Evolutionary conservation across 2,329 filamentous ascomycete species (phyloP).

Genomic region (Trichoderma arundinaceum): DNA sequence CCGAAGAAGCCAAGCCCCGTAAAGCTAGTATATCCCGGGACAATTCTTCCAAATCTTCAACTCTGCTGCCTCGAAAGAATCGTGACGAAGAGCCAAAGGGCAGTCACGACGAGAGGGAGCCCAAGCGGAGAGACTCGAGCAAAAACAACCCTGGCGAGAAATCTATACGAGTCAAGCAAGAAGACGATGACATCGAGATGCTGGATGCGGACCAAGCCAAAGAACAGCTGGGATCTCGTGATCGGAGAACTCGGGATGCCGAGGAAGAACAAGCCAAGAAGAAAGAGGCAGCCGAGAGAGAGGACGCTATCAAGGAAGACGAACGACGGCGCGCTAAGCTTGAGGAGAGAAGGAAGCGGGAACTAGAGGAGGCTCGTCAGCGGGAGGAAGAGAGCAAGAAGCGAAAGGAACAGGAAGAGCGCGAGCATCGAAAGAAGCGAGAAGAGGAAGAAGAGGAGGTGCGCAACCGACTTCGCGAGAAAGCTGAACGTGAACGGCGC

Average conservation of each 20-base stretch:
- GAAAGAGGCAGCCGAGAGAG: conserved; percentile 45
- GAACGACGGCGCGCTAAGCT: conserved; percentile 41
- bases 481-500: conserved; percentile 46
- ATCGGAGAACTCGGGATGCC: conserved; percentile 47
- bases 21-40: conserved; percentile 54
- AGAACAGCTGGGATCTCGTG: conserved; percentile 39
- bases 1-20: conserved; percentile 54
- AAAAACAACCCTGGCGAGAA: conserved; percentile 53
- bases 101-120: conserved; percentile 46
- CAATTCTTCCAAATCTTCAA: conserved; percentile 42
- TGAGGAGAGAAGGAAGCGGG: conserved; percentile 48
- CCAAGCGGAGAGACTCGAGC: conserved; percentile 50
- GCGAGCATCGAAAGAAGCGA: conserved; percentile 46
- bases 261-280: conserved; percentile 43
- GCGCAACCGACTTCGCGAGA: conserved; percentile 40
- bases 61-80: conserved; percentile 46
- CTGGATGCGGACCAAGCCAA: conserved; percentile 50
- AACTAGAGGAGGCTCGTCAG: conserved; percentile 41
- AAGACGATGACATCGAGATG: conserved; percentile 64
- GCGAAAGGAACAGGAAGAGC: conserved; percentile 44
- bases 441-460: conserved; percentile 50
- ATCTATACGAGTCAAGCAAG: conserved; percentile 62
- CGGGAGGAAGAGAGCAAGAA: conserved; percentile 45
- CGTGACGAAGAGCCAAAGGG: conserved; percentile 50
- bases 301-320: conserved; percentile 43